Evolutionary conservation across 179 eudicot genomes (phyloP).

Genomic region (Corrigiola litoralis): DNA sequence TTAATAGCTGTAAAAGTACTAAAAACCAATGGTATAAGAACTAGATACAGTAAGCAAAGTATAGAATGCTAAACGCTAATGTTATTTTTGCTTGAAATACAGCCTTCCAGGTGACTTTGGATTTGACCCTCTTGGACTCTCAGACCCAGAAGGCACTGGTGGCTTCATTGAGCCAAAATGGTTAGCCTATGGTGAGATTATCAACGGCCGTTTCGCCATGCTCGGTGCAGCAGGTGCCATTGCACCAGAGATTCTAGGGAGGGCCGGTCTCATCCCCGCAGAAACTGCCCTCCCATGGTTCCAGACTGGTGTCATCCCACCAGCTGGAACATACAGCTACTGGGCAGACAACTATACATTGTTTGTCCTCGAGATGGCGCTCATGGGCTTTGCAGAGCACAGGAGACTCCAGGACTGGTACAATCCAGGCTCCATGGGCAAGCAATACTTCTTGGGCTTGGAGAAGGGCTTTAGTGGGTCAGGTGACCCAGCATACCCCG

Average conservation of each 20-base stretch:
- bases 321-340: conserved; percentile 87
- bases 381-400: conserved; percentile 99
- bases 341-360: conserved; percentile 92
- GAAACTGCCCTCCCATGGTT: conserved; percentile 99
- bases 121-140: conserved; percentile 90
- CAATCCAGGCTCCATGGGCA: conserved; percentile 82
- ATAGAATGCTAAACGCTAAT: not conserved
- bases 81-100: conserved; percentile 3
- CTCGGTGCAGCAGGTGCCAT: conserved; percentile 77
- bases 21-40: no score
- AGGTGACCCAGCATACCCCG: conserved; percentile 92
- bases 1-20: no score
- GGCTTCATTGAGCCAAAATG: conserved; percentile 98
- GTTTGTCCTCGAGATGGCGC: conserved; percentile 83
- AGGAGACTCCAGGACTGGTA: conserved; percentile 83
- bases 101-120: conserved; percentile 98
- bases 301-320: conserved; percentile 94
- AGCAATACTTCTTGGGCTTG: conserved; percentile 66
- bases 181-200: conserved; percentile 92
- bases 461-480: conserved; percentile 65
- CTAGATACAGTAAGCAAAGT: no score
- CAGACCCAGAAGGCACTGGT: conserved; percentile 98
- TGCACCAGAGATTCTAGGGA: conserved; percentile 84
- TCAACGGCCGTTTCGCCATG: conserved; percentile 96
- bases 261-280: conserved; percentile 67